phyloP scores from a whole-genome alignment of 345 rosid genomes.

The Camelina neglecta region DNA sequence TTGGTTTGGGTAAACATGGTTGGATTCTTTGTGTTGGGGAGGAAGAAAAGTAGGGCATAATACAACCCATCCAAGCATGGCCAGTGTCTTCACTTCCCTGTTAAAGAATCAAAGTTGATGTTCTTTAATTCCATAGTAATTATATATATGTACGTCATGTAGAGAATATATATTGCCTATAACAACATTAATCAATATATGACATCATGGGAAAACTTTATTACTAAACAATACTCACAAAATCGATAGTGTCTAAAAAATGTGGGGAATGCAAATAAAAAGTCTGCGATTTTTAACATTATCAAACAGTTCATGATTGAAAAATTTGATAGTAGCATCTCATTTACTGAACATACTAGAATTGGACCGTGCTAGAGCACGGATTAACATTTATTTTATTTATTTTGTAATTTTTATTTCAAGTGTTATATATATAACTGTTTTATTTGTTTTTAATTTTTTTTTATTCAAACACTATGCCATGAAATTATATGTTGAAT shows the following conservation, averaged over 20 bases:
- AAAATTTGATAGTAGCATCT: not conserved
- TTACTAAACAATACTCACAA: not conserved
- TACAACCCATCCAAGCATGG: constrained; percentile 52
- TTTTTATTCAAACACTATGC: no score
- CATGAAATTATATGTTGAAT: no score
- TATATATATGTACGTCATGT: not conserved
- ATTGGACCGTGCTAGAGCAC: no score
- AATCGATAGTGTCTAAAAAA: not conserved
- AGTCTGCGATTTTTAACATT: not conserved
- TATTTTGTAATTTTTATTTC: no score
- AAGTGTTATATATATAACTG: no score
- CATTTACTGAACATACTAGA: not conserved
- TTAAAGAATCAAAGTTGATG: constrained; percentile 27
- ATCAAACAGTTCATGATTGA: not conserved
- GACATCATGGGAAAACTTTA: not conserved
- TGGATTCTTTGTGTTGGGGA: constrained; percentile 59
- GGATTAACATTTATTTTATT: no score
- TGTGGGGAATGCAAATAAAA: not conserved
- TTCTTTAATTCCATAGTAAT: not conserved
- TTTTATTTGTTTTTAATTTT: no score
- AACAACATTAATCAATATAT: not conserved
- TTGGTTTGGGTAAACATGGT: constrained; percentile 32
- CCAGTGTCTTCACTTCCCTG: constrained; percentile 34
- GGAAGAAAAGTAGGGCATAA: constrained; percentile 64
- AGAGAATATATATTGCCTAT: not conserved